phyloP scores from a whole-genome alignment of 148 eudicot species.

The Rhododendron kiyosumense region DNA sequence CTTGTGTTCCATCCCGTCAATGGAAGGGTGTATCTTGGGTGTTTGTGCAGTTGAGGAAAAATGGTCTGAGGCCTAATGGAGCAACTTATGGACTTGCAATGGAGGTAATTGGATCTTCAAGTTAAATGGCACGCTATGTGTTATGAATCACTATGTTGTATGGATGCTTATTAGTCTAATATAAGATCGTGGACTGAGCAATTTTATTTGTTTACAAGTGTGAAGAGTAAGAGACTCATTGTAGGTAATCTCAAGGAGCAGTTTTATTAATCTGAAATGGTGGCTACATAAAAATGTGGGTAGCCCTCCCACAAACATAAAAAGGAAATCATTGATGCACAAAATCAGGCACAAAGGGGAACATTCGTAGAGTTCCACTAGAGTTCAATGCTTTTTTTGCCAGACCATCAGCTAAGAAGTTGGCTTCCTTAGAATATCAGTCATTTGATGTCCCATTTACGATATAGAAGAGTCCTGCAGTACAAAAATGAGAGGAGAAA shows the following conservation, averaged over 20 bases:
- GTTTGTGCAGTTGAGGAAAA: slow-evolving; percentile 71
- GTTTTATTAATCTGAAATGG: not conserved
- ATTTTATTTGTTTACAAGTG: not conserved
- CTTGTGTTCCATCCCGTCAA: slow-evolving; percentile 69
- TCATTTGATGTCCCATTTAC: not conserved
- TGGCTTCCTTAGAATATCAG: not conserved
- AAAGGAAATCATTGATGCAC: not conserved
- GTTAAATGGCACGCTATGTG: not conserved
- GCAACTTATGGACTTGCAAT: slow-evolving; percentile 98
- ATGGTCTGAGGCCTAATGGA: slow-evolving; percentile 60
- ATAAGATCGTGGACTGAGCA: too few relatives aligned
- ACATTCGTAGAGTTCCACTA: not conserved
- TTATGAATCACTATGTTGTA: not conserved
- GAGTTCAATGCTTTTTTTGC: not conserved
- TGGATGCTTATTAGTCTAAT: not conserved
- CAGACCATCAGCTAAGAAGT: not conserved
- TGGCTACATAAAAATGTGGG: not conserved
- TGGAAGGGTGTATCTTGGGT: slow-evolving; percentile 99
- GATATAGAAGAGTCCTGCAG: not conserved
- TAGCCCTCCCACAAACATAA: not conserved
- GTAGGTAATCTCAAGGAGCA: not conserved
- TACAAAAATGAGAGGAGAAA: not conserved
- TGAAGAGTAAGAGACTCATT: not conserved
- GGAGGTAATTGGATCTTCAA: slow-evolving; percentile 58
- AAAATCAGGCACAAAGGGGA: not conserved